Base-by-base conservation (phyloP, 495 filamentous ascomycete genomes). In the Neurospora sp. region DNA sequence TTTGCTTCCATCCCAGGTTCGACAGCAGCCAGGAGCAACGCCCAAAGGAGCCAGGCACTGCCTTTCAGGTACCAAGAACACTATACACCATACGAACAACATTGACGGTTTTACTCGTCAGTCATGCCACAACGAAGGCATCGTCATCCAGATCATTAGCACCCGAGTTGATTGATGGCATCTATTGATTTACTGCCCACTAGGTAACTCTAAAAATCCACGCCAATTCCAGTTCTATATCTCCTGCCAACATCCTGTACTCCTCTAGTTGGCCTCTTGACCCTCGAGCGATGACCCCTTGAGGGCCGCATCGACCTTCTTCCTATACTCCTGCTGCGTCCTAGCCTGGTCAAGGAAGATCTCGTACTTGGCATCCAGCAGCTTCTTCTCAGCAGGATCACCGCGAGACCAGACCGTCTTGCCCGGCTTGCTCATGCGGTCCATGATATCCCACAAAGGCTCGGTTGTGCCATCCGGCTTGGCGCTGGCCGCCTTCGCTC, bases 351-450 rank as follows among this genome's bases (percentile, higher is more conserved):
- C 91, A 66, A 94, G 81, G 83, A 95, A 95, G 18, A 94, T 88
- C 76, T 89, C 89, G 77, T 97, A 99, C 85, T 99, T 99, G 37
- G 89, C 90, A 75, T 88, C 83, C 72, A 99, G 82, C 73, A 99
- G 83, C 78, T 89, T 91, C 86, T 91, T 94, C 86, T 95, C 91
- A 39, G 87, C 89, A 69, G 76, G 77, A 79, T 96, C 88, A 27
- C 84, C 87, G 0, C 87, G 89, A 18, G 95, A 93, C 82, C 88
- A 84, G 4, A 97, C 90, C 72, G 92, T 88, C 79, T 89, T 92
- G n/a, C 96, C 95, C 35, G 93, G 91, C 84, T 97, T 97, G 83
- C 90, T 95, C 92, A 97, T 97, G 41, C 94, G 90, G 82, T 96
- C 92, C 96, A 99, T 99, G 78, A 99, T 97, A 72, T 89, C 87